Conservation (phyloP, 2,329 filamentous ascomycete genomes). For the Fusarium sp. region DNA sequence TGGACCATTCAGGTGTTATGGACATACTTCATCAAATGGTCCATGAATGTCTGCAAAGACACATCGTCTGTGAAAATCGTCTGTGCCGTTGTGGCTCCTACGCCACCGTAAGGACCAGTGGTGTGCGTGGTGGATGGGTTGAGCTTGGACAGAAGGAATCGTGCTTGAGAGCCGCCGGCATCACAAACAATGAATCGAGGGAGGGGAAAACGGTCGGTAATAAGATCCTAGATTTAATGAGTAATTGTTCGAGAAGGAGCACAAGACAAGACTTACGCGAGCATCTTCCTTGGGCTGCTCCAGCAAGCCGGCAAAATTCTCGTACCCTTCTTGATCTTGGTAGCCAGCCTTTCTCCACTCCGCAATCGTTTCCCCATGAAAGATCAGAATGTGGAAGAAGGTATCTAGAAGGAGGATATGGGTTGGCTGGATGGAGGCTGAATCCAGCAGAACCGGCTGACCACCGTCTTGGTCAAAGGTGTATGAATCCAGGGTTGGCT, state of each 20-base stretch:
- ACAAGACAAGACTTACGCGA: constrained; percentile 67
- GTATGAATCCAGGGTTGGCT: constrained; percentile 96
- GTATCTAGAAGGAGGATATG: constrained; percentile 95
- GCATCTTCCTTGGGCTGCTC: constrained; percentile 97
- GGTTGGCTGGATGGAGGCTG: constrained; percentile 92
- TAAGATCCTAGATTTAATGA: constrained; percentile 75
- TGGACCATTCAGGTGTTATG: background rate
- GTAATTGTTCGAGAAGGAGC: background rate
- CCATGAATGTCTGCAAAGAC: constrained; percentile 98
- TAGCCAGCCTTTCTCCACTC: constrained; percentile 99
- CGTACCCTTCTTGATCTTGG: constrained; percentile 97
- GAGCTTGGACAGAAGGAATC: constrained; percentile 95
- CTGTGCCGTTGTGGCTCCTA: constrained; percentile 85
- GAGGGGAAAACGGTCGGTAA: constrained; percentile 96
- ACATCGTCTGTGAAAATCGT: constrained; percentile 99
- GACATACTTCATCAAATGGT: constrained; percentile 96
- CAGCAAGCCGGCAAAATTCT: constrained; percentile 88
- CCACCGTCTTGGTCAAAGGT: constrained; percentile 95
- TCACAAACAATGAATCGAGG: constrained; percentile 99
- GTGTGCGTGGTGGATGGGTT: constrained; percentile 98
- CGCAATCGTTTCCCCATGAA: constrained; percentile 97
- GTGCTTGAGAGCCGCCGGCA: constrained; percentile 95
- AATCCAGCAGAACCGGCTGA: constrained; percentile 93
- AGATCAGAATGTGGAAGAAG: constrained; percentile 99
- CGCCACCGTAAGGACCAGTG: constrained; percentile 88